A percentile compares a stretch with the other conserved stretches of the same genome.
Conservation (phyloP, 1,139 yeast genomes). For the Scheffersomyces lignicola region DNA sequence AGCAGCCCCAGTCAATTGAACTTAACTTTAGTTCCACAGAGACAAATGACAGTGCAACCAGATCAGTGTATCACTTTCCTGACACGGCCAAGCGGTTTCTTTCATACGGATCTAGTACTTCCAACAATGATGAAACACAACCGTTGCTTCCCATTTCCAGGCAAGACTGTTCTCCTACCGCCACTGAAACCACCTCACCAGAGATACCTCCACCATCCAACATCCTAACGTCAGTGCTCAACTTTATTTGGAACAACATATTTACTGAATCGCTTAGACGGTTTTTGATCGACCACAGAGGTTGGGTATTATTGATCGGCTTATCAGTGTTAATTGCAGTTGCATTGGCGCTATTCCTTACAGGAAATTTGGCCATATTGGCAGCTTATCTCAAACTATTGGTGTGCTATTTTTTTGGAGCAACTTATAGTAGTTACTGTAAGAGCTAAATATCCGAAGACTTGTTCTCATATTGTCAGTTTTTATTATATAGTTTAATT, state of each 20-base stretch:
- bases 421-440: background rate
- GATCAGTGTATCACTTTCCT: background rate
- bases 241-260: background rate
- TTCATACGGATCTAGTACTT: background rate
- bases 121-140: background rate
- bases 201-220: background rate
- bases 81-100: background rate
- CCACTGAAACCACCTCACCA: background rate
- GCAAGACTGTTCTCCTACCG: background rate
- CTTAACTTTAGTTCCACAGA: too few species aligned
- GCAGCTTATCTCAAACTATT: background rate
- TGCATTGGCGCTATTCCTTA: background rate
- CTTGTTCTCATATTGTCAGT: too few species aligned
- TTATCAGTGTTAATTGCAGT: constrained; percentile 1
- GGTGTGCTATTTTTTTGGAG: constrained; percentile 1
- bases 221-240: background rate
- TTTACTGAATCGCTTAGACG: constrained; percentile 2
- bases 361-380: constrained; percentile 1
- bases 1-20: too few species aligned
- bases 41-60: too few species aligned
- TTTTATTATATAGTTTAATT: too few species aligned
- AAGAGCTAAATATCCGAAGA: too few species aligned
- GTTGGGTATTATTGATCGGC: constrained; percentile 2
- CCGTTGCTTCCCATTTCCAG: constrained; percentile 3
- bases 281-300: constrained; percentile 1